Evolutionary conservation across 83 land plant genomes (phyloP).

Genomic region (Thuja plicata): DNA sequence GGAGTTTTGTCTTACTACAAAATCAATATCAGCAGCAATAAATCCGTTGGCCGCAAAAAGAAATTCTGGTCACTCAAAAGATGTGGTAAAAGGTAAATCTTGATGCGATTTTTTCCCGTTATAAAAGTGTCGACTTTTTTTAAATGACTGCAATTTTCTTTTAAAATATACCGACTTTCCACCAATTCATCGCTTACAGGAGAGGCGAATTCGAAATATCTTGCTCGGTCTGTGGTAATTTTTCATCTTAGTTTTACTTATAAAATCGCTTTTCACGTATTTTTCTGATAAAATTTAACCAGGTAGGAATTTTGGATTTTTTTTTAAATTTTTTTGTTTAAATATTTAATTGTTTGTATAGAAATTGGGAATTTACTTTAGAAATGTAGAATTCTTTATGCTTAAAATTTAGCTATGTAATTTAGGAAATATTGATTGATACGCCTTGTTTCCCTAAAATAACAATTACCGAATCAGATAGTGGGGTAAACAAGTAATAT

Average conservation of each 20-base stretch:
- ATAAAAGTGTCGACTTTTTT: neutral
- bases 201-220: constrained; percentile 4
- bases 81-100: neutral
- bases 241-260: neutral
- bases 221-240: neutral
- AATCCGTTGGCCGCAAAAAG: neutral
- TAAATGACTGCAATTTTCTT: neutral
- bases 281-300: neutral
- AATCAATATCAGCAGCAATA: neutral
- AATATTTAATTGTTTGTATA: neutral
- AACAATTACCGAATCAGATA: neutral
- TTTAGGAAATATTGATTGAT: neutral
- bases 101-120: neutral
- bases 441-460: neutral
- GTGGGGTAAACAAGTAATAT: neutral
- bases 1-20: neutral
- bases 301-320: neutral
- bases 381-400: neutral
- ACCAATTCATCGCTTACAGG: neutral
- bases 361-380: neutral
- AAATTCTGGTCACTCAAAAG: neutral
- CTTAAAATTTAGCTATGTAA: neutral
- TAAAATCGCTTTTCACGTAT: neutral
- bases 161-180: neutral
- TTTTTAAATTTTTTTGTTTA: no score